Base-by-base conservation (phyloP, 2,329 filamentous ascomycete genomes). In the Basipetospora chlamydospora region DNA sequence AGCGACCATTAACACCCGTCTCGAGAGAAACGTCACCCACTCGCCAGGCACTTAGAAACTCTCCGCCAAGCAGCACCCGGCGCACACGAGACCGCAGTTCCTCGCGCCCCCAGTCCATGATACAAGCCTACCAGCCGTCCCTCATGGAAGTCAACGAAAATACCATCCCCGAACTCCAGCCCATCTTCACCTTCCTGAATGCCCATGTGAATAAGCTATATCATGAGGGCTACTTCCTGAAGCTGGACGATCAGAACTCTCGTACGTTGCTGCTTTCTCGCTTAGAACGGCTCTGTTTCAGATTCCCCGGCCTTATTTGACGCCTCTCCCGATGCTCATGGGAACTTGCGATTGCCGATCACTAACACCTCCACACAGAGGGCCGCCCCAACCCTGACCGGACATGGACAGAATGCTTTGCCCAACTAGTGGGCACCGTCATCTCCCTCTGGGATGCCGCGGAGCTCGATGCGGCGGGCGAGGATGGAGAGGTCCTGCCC, bases 151-250 rank as follows among this genome's bases (percentile, higher is more conserved):
- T 90, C 44, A 75, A 73, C 51, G 70, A 79, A 46, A 85, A 95
- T 53, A 93, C 84, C 21, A 76, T 90, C 43, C 86, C 90, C 26
- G 90, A 98, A 66, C 68, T 98, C 43, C 81, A 86, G 60, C 88
- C 87, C 44, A 87, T 96, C 49, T 96, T 96, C 58, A 83, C 75
- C 42, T 90, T 85, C 52, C 70, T 98, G 45, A 96, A 94, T 60
- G 90, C 80, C 58, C 90, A 98, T 56, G 80, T 77, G 40, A 95
- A 95, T 58, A 96, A 96, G 61, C 65, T 96, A 39, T 98, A 96
- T 55, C 87, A 95, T 48, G 90, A 98, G 60, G 90, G 90, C 26
- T 98, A 96, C 53, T 96, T 98, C 47, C 61, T 98, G 47, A 98
- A 96, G 60, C 65, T 98, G 33, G 88, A 95, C 56, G 90, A 98